Conservation (phyloP, 2,329 filamentous ascomycete species). For the Zymoseptoria brevis region DNA sequence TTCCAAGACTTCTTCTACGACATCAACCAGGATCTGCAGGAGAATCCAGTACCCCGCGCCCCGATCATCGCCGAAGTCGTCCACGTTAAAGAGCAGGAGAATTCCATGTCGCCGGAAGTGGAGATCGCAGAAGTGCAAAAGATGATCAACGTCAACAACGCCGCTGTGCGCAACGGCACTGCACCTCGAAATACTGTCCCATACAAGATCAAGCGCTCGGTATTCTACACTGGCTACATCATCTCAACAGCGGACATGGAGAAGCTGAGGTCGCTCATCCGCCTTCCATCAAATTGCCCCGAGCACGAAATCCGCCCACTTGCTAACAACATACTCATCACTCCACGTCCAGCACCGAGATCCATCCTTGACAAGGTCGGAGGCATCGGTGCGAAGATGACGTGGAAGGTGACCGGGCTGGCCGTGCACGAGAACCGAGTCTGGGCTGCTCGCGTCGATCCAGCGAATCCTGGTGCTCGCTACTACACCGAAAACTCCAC, state of each 20-base stretch:
- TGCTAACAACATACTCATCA: conserved; percentile 87
- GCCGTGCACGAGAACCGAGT: conserved; percentile 70
- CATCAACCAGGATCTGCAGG: conserved; percentile 58
- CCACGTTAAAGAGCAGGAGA: conserved; percentile 70
- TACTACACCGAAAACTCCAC: conserved; percentile 72
- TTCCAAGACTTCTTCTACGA: conserved; percentile 78
- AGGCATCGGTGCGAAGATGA: conserved; percentile 73
- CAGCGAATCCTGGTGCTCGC: conserved; percentile 57
- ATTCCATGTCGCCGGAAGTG: conserved; percentile 64
- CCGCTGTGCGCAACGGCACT: conserved; percentile 41
- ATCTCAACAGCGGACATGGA: conserved; percentile 64
- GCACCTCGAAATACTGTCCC: conserved; percentile 40
- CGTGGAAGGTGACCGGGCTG: conserved; percentile 73
- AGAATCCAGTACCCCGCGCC: conserved; percentile 36
- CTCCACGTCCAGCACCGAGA: conserved; percentile 63
- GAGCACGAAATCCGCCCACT: conserved; percentile 70
- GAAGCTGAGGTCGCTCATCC: conserved; percentile 61
- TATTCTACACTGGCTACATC: conserved; percentile 90
- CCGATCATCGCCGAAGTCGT: conserved; percentile 73
- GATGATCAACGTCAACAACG: conserved; percentile 83
- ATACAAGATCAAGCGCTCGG: conserved; percentile 72
- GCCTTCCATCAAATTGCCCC: conserved; percentile 53
- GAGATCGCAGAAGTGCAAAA: conserved; percentile 81
- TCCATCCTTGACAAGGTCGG: conserved; percentile 75
- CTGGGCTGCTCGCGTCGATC: conserved; percentile 76